Base-by-base conservation (phyloP, 2,329 filamentous ascomycete genomes). In the Penicillium frequentans region DNA sequence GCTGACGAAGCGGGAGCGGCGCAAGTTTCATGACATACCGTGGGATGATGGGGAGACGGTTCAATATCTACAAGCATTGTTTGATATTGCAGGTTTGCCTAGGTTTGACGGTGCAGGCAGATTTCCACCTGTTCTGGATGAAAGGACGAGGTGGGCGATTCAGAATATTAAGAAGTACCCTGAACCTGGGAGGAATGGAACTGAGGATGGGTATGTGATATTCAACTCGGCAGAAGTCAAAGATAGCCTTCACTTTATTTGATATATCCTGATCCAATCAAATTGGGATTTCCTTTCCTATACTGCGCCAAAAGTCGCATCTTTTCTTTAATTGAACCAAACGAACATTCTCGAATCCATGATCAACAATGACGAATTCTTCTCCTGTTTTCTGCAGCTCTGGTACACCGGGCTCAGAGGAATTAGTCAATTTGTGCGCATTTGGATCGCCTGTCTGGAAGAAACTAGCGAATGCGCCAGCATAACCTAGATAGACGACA, bases 381-480 rank as follows among this genome's bases (percentile, higher is more conserved):
- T 77, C 66, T 0, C 73, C 75, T 0, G 71, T 70, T 13, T 49
- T 65, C 19, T 68, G 64, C 8, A 82, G 61, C 10, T 68, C 58
- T 1, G 84, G 83, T 8, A 86, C 79, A 1, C 65, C 66, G 1
- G 54, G 56, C 73, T 79, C 16, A 70, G 69, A 47, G 1, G 57
- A 57, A 52, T 77, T 74, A 0, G 83, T 85, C 35, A 86, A 59
- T 57, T 86, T 86, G 56, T 82, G 75, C 13, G 76, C 71, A 63
- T 87, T 86, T 0, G 85, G 83, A 67, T 86, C 78, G 0, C 83
- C 83, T 0, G 82, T 84, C 67, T 83, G 77, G 56, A 87, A 81
- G 68, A 86, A 87, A 24, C 81, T 84, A 0, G 82, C 84, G 64
- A 87, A 81, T 0, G 84, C 84, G 5, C 86, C 85, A 1, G 80